Evolutionary conservation across 495 filamentous ascomycete species (phyloP).

Genomic region (Tuber borchii): DNA sequence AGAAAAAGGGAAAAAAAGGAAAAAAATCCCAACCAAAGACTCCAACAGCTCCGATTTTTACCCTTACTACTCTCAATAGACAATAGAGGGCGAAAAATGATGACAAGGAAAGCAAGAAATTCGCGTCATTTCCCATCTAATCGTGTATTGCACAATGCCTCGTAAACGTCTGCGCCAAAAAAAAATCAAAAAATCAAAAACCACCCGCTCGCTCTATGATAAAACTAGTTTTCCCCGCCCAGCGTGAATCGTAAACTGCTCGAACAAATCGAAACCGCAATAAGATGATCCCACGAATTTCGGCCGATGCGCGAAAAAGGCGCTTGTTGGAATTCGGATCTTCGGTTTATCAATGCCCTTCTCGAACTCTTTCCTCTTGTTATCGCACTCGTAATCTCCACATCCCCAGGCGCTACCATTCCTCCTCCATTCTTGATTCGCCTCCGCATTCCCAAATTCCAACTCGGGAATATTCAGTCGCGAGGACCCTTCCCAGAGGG

Average conservation of each 20-base stretch:
- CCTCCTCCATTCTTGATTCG: background rate
- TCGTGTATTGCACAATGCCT: background rate
- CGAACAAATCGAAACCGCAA: slow-evolving; percentile 1
- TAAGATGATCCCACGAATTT: background rate
- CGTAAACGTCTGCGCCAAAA: background rate
- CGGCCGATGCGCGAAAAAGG: background rate
- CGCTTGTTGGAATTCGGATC: background rate
- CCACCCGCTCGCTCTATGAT: background rate
- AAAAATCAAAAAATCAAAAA: too few relatives aligned
- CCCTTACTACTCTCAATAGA: background rate
- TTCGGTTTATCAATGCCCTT: background rate
- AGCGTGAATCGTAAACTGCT: slow-evolving; percentile 2
- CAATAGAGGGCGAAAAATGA: background rate
- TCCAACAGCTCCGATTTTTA: background rate
- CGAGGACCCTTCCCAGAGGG: background rate
- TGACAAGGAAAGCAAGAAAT: background rate
- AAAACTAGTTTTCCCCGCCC: background rate
- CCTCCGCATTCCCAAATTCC: background rate
- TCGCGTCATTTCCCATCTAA: background rate
- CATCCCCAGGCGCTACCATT: background rate
- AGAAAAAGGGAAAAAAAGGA: background rate
- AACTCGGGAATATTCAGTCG: background rate
- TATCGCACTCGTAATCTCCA: background rate
- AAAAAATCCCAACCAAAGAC: background rate
- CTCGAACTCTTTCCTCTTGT: background rate